phyloP scores from a whole-genome alignment of 2,329 filamentous ascomycete species.

The Aspergillus pseudoterreus region DNA sequence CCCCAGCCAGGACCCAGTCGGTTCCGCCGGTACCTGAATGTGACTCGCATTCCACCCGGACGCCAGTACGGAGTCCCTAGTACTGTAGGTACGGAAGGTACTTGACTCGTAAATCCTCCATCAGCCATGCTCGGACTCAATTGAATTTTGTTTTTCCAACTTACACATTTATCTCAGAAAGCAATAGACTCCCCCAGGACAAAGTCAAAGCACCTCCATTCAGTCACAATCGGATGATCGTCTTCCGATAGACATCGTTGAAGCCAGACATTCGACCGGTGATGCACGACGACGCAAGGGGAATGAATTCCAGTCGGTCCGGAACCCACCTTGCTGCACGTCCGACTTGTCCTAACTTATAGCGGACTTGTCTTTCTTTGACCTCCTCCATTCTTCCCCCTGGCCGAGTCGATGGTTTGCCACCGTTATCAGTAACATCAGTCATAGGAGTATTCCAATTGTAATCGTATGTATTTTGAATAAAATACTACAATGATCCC shows the following conservation, averaged over 20 bases:
- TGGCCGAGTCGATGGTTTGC: background rate
- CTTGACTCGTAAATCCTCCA: too few species aligned
- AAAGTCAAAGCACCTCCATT: background rate
- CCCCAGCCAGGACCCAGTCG: background rate
- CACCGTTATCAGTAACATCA: too few species aligned
- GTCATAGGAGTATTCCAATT: too few species aligned
- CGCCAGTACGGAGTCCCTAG: too few species aligned
- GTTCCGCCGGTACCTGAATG: background rate
- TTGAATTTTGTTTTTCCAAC: too few species aligned
- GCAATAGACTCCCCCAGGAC: too few species aligned
- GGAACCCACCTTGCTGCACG: slow-evolving; percentile 15
- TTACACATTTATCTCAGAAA: too few species aligned
- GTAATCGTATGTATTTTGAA: too few species aligned
- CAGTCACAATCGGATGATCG: slow-evolving; percentile 13
- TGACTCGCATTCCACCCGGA: background rate
- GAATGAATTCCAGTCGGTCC: slow-evolving; percentile 12
- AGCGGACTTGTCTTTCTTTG: background rate
- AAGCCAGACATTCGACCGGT: background rate
- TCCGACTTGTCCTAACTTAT: background rate
- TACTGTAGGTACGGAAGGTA: too few species aligned
- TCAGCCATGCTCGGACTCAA: too few species aligned
- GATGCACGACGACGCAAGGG: slow-evolving; percentile 20
- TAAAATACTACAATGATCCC: too few species aligned
- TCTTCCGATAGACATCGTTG: slow-evolving; percentile 7
- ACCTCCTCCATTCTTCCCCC: background rate